Evolutionary conservation across 176 grass and related monocot species (phyloP).

Genomic region (Neostapfia colusana): DNA sequence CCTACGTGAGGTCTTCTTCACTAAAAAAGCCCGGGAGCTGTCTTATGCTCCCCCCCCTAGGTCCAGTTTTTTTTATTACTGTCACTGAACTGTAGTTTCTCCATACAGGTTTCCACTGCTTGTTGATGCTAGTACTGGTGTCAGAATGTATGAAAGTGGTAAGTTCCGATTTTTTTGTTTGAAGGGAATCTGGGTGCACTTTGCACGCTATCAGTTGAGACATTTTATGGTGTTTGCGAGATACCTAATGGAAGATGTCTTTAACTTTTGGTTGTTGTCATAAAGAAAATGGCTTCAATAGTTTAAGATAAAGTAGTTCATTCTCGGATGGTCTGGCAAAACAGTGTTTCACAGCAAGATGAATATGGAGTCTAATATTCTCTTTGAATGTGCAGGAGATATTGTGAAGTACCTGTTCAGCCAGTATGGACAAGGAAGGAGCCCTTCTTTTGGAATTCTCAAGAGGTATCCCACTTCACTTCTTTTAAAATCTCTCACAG

Average conservation of each 20-base stretch:
- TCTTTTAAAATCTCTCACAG: constrained; percentile 17
- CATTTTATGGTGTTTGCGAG: too few relatives aligned
- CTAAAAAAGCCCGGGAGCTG: too few relatives aligned
- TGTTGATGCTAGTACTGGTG: constrained; percentile 68
- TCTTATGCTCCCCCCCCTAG: too few relatives aligned
- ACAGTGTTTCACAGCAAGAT: not conserved
- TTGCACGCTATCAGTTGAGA: not conserved
- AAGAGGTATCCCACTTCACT: constrained; percentile 66
- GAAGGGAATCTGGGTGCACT: not conserved
- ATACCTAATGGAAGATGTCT: too few relatives aligned
- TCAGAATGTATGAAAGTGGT: constrained; percentile 98
- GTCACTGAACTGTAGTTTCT: not conserved
- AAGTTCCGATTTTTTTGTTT: constrained; percentile 27
- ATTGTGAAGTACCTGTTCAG: constrained; percentile 82
- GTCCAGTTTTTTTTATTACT: too few relatives aligned
- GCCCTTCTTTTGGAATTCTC: constrained; percentile 73
- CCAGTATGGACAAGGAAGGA: constrained; percentile 83
- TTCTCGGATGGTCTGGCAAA: not conserved
- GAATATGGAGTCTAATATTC: constrained; percentile 26
- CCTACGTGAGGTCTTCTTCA: too few relatives aligned
- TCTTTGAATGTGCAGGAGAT: constrained; percentile 60
- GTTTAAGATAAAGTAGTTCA: not conserved
- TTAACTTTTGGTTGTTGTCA: not conserved
- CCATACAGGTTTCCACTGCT: constrained; percentile 85
- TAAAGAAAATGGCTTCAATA: not conserved